Evolutionary conservation across 2,329 filamentous ascomycete genomes (phyloP), one percentile per base, ranked within the genome.

Genomic region (Aspergillus floridensis): DNA sequence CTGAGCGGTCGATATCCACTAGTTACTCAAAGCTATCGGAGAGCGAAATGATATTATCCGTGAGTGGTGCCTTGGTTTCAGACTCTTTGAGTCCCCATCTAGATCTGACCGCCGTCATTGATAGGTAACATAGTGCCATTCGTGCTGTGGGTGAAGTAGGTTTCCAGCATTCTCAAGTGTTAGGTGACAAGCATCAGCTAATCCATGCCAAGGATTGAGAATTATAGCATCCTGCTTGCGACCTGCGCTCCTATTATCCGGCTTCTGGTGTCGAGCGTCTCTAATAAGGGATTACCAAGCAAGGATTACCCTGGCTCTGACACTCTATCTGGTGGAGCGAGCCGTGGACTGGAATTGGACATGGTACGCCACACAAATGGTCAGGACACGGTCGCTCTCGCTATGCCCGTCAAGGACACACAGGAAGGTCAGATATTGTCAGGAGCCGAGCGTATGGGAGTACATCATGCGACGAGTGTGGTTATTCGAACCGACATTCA

Each of bases 71-170:
- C 12, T 35, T 6, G 5, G 2, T 16, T 12, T 35, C 11, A 4
- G 11, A 8, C 7, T 7, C 2, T 29, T 8, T 29, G 26, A 29
- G 32, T 35, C 3, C 14, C 11, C 11, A 35, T 35, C 32, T 1
- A 2, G 3, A 4, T 35, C 11, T 12, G 11, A 12, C 32, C 11
- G 12, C 5, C 3, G 14, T 35, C 4, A 12, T 16, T 16, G 38
- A n/a, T 35, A 66, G 65, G 72, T 29, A 75, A 76, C n/a, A 73
- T 75, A 26, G 67, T 75, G 22, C 53, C 66, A 1, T 74, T 74
- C 38, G 56, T 76, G 24, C 66, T 76, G 5, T 76, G 73, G 74
- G 71, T 74, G 21, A 76, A 76, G 73, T 76, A 65, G 59, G 68
- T n/a, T 26, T 24, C 6, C 19, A 31, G 24, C 6, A 1, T 7